These are phyloP conservation scores for Fusarium robinianum DNA, from an alignment of 2,329 filamentous ascomycete genomes.

Conservation along the genomic window DNA sequence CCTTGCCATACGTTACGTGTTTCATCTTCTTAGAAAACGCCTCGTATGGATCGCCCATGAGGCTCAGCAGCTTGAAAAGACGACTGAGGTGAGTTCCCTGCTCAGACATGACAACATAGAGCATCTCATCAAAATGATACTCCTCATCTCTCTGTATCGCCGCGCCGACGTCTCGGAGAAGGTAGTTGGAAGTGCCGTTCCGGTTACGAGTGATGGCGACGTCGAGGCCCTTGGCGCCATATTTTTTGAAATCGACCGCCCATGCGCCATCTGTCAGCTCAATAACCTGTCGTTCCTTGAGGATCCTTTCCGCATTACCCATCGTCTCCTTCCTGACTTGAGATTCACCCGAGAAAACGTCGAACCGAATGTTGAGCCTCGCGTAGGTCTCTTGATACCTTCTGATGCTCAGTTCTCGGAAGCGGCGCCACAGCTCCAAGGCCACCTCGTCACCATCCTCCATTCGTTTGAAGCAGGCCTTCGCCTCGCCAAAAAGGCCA, in stretches of 20 bases:
- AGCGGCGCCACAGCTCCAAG: slow-evolving; percentile 60
- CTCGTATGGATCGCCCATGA: slow-evolving; percentile 4
- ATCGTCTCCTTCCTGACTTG: slow-evolving; percentile 57
- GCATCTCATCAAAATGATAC: slow-evolving; percentile 45
- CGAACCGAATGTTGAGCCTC: slow-evolving; percentile 64
- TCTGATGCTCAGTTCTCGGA: slow-evolving; percentile 62
- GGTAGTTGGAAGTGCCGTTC: slow-evolving; percentile 66
- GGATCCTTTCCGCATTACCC: slow-evolving; percentile 58
- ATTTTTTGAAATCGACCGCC: slow-evolving; percentile 70
- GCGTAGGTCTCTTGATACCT: slow-evolving; percentile 63
- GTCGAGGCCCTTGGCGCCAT: slow-evolving; percentile 67
- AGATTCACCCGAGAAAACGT: slow-evolving; percentile 70
- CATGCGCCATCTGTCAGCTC: slow-evolving; percentile 67
- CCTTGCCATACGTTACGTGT: not conserved
- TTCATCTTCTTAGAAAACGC: slow-evolving; percentile 8
- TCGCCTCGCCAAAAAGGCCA: slow-evolving; percentile 54
- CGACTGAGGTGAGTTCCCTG: slow-evolving; percentile 44
- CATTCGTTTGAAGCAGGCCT: slow-evolving; percentile 66
- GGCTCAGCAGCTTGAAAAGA: slow-evolving; percentile 9
- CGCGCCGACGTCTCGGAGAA: slow-evolving; percentile 71
- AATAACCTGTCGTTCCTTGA: slow-evolving; percentile 62
- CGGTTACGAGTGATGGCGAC: slow-evolving; percentile 69
- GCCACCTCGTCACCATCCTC: slow-evolving; percentile 62
- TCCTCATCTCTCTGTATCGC: slow-evolving; percentile 57
- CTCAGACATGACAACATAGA: slow-evolving; percentile 46